A percentile compares a stretch with the other conserved stretches of the same genome.
Evolutionary conservation across 176 grass and related monocot species (phyloP).

Genomic region (Elymus sibiricus): DNA sequence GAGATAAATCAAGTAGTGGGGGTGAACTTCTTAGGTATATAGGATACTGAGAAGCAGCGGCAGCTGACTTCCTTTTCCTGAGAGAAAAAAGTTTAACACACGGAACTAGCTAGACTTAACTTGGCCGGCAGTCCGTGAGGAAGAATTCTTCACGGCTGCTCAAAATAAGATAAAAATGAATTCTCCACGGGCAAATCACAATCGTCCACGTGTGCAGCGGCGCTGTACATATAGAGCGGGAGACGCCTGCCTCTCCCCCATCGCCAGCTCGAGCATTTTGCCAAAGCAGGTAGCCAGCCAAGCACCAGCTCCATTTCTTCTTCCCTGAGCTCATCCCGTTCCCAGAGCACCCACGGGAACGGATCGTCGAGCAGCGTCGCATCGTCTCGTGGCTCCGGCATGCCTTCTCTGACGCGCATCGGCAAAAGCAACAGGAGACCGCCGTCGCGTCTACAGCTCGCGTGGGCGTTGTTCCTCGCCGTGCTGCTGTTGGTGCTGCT

Average conservation of each 20-base stretch:
- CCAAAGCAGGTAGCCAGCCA: neutral
- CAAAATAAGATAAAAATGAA: neutral
- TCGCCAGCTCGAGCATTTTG: neutral
- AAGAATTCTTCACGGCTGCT: neutral
- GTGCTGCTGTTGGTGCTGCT: constrained; percentile 31
- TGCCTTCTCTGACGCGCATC: neutral
- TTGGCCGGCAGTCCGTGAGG: neutral
- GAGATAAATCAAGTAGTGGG: no score
- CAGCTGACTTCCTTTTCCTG: neutral
- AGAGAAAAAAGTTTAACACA: neutral
- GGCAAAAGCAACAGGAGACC: no score
- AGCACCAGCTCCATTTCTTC: neutral
- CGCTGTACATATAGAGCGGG: constrained; percentile 10
- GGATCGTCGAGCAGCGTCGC: no score
- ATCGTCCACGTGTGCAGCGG: neutral
- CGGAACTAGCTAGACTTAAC: no score
- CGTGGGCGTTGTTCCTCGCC: neutral
- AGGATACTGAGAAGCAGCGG: no score
- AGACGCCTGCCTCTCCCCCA: neutral
- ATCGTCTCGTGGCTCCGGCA: no score
- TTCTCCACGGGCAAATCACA: neutral
- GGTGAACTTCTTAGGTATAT: no score
- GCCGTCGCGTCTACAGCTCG: no score
- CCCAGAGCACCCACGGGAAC: no score
- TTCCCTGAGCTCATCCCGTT: no score